These are phyloP conservation scores for Ceratocystis smalleyi DNA, from an alignment of 2,329 filamentous ascomycete genomes.

Conservation along the genomic window DNA sequence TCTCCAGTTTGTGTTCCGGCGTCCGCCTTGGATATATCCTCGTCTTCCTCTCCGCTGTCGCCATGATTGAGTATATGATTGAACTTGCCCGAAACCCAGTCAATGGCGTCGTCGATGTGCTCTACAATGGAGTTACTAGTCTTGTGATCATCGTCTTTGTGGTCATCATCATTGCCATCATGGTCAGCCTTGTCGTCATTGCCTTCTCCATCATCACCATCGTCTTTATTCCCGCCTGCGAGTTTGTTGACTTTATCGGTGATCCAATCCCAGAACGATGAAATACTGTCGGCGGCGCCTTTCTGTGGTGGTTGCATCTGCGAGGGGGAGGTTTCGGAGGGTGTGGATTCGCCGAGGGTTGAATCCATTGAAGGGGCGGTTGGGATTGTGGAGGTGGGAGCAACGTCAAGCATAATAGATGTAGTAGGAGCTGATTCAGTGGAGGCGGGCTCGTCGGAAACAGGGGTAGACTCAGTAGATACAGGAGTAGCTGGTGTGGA, in stretches of 20 bases:
- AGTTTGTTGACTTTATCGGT: constrained; percentile 3
- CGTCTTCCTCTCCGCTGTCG: neutral
- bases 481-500: constrained; percentile 13
- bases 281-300: constrained; percentile 18
- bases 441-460: neutral
- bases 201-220: constrained; percentile 14
- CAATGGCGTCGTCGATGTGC: constrained; percentile 29
- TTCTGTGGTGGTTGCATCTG: constrained; percentile 8
- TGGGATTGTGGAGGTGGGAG: neutral
- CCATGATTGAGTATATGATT: constrained; percentile 23
- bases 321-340: neutral
- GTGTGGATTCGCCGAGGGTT: neutral
- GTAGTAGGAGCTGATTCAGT: neutral
- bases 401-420: neutral
- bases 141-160: constrained; percentile 20
- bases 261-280: constrained; percentile 8
- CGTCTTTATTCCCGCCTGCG: constrained; percentile 17
- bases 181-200: constrained; percentile 9
- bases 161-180: constrained; percentile 14
- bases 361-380: neutral
- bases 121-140: constrained; percentile 22
- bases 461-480: constrained; percentile 18
- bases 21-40: neutral
- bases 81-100: constrained; percentile 37
- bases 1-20: neutral